Conservation (phyloP, 148 eudicot genomes). For the Rhododendron molle region DNA sequence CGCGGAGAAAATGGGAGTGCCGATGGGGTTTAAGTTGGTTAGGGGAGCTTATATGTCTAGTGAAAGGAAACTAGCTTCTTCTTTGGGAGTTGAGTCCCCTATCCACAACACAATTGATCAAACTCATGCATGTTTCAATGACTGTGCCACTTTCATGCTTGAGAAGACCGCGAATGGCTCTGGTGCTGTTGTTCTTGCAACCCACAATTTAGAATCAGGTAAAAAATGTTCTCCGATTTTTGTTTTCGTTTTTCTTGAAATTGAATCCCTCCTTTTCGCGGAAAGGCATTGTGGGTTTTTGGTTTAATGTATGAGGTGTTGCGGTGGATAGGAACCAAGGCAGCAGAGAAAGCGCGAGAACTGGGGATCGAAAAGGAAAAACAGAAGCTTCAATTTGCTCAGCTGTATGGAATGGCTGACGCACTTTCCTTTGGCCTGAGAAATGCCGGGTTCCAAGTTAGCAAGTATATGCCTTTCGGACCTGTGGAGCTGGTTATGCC, state of each 20-base stretch:
- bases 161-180: constrained; percentile 53
- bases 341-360: constrained; percentile 53
- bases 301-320: background rate
- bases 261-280: background rate
- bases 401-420: constrained; percentile 88
- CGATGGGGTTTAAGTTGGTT: constrained; percentile 78
- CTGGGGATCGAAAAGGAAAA: constrained; percentile 45
- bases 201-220: constrained; percentile 90
- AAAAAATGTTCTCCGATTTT: background rate
- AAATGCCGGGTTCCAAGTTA: constrained; percentile 90
- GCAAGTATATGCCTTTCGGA: constrained; percentile 86
- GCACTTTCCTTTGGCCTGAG: constrained; percentile 61
- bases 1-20: constrained; percentile 61
- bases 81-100: constrained; percentile 68
- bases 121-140: constrained; percentile 75
- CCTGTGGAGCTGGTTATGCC: constrained; percentile 79
- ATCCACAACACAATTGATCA: constrained; percentile 55
- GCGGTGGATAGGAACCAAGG: constrained; percentile 45
- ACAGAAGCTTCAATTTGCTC: constrained; percentile 65
- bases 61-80: constrained; percentile 54
- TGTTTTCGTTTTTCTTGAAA: background rate
- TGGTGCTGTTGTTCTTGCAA: constrained; percentile 74
- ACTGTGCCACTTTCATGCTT: constrained; percentile 72
- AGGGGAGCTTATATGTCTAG: constrained; percentile 89
- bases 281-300: background rate